A percentile compares a stretch with the other conserved stretches of the same genome.
These are phyloP conservation scores for Heliocybe sulcata DNA, from an alignment of 1,284 basidiomycete genomes.

Conservation along the genomic window DNA sequence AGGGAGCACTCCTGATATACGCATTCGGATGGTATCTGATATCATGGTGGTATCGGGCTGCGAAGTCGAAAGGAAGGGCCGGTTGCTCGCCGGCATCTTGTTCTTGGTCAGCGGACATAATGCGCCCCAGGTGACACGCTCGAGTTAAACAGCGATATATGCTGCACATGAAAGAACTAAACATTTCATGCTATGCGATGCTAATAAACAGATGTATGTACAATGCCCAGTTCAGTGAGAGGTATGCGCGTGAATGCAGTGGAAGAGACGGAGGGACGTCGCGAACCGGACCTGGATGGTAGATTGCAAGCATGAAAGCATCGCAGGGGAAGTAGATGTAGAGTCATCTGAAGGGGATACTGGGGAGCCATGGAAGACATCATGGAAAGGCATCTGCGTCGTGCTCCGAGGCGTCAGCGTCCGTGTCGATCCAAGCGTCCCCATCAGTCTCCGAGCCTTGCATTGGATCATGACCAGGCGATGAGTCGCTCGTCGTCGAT, in stretches of 20 bases:
- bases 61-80: too few relatives aligned
- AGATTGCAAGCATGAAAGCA: too few relatives aligned
- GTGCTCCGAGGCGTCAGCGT: constrained; percentile 10
- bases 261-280: neutral
- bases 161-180: neutral
- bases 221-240: neutral
- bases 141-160: neutral
- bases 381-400: neutral
- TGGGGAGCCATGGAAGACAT: neutral
- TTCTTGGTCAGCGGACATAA: neutral
- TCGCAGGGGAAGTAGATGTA: too few relatives aligned
- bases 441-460: constrained; percentile 6
- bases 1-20: neutral
- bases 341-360: too few relatives aligned
- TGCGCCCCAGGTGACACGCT: neutral
- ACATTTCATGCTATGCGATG: neutral
- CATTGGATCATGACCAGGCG: neutral
- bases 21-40: neutral
- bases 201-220: constrained; percentile 1
- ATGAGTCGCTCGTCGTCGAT: constrained; percentile 5
- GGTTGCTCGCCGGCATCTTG: too few relatives aligned
- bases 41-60: neutral
- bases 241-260: neutral
- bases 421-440: constrained; percentile 15
- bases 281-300: too few relatives aligned